phyloP scores from a whole-genome alignment of 108 stramenopile species.

The Nitzschia putrida region DNA sequence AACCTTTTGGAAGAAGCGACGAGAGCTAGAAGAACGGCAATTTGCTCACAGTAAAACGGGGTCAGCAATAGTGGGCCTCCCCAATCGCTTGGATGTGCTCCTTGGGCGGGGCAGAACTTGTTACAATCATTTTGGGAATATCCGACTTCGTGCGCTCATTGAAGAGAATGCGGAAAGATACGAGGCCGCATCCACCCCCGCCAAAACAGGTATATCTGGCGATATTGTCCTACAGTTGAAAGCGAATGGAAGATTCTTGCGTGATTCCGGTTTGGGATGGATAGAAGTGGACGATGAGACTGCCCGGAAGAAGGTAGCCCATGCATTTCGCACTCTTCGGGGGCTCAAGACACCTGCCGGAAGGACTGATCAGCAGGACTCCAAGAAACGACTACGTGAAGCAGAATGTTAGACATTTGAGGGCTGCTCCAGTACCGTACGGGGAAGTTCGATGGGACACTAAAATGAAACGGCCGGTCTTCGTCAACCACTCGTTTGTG shows the following conservation, averaged over 20 bases:
- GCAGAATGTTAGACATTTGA: too few relatives aligned
- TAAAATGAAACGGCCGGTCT: not conserved
- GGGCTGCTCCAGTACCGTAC: too few relatives aligned
- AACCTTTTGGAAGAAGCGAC: not conserved
- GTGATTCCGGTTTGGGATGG: constrained; percentile 29
- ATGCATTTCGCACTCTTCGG: constrained; percentile 38
- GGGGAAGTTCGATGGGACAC: not conserved
- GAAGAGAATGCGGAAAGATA: constrained; percentile 8
- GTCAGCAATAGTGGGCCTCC: not conserved
- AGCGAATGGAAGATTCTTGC: constrained; percentile 35
- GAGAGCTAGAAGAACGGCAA: not conserved
- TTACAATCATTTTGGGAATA: constrained; percentile 26
- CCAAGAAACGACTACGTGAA: not conserved
- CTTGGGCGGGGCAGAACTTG: constrained; percentile 22
- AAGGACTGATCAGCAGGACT: not conserved
- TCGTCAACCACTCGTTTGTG: too few relatives aligned
- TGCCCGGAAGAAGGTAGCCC: constrained; percentile 30
- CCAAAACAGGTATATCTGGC: constrained; percentile 30
- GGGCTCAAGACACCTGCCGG: not conserved
- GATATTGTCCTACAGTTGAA: constrained; percentile 31
- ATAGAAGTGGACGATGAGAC: constrained; percentile 22
- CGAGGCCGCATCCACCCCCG: not conserved
- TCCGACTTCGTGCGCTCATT: constrained; percentile 21
- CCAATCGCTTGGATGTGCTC: constrained; percentile 16
- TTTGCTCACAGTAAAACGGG: not conserved